These are phyloP conservation scores for Rhodamnia rubescens DNA, from an alignment of 345 rosid species.

Conservation along the genomic window DNA sequence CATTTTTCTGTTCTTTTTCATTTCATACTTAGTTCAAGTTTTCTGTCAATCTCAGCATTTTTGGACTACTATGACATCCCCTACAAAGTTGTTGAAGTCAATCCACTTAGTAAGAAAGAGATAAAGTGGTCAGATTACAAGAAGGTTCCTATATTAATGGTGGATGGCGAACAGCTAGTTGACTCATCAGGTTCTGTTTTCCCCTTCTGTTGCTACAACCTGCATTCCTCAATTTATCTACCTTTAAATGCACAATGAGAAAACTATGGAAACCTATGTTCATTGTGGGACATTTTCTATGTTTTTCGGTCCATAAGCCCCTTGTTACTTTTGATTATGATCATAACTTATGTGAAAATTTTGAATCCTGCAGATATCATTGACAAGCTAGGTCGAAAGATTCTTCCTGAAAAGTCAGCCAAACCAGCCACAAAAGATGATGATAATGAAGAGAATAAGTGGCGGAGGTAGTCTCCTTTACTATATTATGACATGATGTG, in stretches of 20 bases:
- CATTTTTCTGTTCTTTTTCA: neutral
- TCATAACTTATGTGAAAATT: neutral
- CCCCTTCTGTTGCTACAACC: neutral
- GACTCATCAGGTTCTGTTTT: slow-evolving; percentile 28
- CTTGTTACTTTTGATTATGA: neutral
- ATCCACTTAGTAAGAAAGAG: slow-evolving; percentile 38
- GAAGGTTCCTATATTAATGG: slow-evolving; percentile 38
- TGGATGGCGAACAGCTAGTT: slow-evolving; percentile 38
- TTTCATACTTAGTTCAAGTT: neutral
- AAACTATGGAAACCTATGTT: neutral
- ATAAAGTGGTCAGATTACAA: slow-evolving; percentile 39
- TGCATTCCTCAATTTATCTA: neutral
- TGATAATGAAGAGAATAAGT: slow-evolving; percentile 22
- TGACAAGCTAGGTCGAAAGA: slow-evolving; percentile 14
- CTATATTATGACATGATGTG: neutral
- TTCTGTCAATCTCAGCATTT: slow-evolving; percentile 19
- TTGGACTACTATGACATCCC: slow-evolving; percentile 37
- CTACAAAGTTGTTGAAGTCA: slow-evolving; percentile 42
- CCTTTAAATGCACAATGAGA: neutral
- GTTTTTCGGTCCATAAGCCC: neutral
- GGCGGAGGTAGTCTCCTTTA: slow-evolving; percentile 19
- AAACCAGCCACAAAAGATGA: slow-evolving; percentile 1
- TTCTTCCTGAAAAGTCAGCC: slow-evolving; percentile 3
- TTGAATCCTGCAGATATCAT: slow-evolving; percentile 17
- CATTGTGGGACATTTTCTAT: neutral